Percentiles rank a stretch among this genome's conserved stretches.
Conservation (phyloP, 257 asterid genomes). For the Lycium barbarum region DNA sequence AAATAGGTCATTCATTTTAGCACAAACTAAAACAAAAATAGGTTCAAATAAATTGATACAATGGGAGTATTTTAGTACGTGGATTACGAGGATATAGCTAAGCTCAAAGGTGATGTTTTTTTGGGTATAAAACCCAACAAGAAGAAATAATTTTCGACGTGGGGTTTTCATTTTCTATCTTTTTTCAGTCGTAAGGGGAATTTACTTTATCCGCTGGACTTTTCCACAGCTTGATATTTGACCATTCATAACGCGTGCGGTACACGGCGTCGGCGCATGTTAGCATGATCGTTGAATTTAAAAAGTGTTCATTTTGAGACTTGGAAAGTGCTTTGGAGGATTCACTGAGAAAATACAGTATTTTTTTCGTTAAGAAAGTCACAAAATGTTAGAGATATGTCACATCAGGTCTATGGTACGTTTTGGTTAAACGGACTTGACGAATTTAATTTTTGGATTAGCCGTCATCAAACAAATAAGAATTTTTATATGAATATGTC, state of each 20-base stretch:
- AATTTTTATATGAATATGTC: too few relatives aligned
- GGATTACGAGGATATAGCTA: constrained; percentile 55
- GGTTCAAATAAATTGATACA: too few relatives aligned
- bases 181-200: constrained; percentile 23
- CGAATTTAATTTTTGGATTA: too few relatives aligned
- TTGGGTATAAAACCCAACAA: background rate
- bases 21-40: too few relatives aligned
- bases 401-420: background rate
- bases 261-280: constrained; percentile 52
- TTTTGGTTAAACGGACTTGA: background rate
- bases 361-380: background rate
- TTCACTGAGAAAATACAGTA: background rate
- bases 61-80: constrained; percentile 64
- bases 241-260: constrained; percentile 60
- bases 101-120: constrained; percentile 36
- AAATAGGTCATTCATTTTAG: too few relatives aligned
- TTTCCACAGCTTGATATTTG: constrained; percentile 41
- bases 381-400: background rate
- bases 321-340: constrained; percentile 7
- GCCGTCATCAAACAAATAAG: too few relatives aligned
- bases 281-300: constrained; percentile 19
- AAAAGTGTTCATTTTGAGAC: background rate
- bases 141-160: constrained; percentile 3
- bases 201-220: constrained; percentile 32
- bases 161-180: background rate